Evolutionary conservation across 2,329 filamentous ascomycete species (phyloP).

Genomic region (Lecanicillium sp.): DNA sequence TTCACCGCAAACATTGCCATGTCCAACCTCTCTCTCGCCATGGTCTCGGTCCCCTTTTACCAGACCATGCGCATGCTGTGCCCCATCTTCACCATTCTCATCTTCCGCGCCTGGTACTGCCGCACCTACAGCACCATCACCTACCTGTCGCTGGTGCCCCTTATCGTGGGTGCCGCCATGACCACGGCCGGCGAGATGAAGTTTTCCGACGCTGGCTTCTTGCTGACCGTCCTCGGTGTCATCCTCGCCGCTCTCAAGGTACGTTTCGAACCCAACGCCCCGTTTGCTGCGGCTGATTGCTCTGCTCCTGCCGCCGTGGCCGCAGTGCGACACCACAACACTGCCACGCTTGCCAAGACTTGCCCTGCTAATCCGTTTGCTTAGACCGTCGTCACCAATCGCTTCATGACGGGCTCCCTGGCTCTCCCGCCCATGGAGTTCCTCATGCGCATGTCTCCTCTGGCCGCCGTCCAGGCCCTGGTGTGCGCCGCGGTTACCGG

Average conservation of each 20-base stretch:
- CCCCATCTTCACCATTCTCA: conserved; percentile 54
- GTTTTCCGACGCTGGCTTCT: conserved; percentile 50
- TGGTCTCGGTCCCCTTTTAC: conserved; percentile 60
- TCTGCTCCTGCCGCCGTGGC: neutral
- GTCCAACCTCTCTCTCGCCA: conserved; percentile 53
- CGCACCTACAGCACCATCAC: conserved; percentile 48
- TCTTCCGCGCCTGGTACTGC: conserved; percentile 49
- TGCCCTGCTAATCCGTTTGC: neutral
- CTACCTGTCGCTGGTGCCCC: conserved; percentile 53
- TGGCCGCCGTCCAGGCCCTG: conserved; percentile 49
- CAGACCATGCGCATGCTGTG: conserved; percentile 56
- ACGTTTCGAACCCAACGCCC: conserved; percentile 7
- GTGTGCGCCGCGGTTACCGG: conserved; percentile 43
- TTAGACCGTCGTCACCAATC: conserved; percentile 54
- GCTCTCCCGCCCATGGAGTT: conserved; percentile 51
- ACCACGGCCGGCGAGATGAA: conserved; percentile 57
- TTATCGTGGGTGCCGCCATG: conserved; percentile 51
- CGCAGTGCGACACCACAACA: neutral
- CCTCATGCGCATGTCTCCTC: conserved; percentile 54
- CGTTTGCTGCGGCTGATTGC: neutral
- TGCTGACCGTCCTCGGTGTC: conserved; percentile 46
- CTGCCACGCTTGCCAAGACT: neutral
- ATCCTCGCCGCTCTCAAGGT: conserved; percentile 48
- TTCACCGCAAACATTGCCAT: conserved; percentile 59
- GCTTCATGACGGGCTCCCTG: conserved; percentile 54